Conservation (phyloP, 495 filamentous ascomycete species). For the Cudoniella acicularis region DNA sequence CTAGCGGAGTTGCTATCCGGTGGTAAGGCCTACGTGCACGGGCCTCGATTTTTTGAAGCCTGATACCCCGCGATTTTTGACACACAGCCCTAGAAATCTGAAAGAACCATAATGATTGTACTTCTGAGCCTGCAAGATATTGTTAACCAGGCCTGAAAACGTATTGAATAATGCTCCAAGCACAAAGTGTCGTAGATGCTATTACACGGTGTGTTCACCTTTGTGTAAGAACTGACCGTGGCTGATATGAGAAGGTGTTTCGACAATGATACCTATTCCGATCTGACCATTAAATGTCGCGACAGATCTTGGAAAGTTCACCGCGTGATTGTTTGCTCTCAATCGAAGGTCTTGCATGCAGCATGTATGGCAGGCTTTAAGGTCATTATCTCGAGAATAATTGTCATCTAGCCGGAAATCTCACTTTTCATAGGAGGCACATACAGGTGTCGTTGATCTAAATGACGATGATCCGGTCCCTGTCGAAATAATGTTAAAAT, state of each 20-base stretch:
- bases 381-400: neutral
- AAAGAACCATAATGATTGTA: no score
- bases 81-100: no score
- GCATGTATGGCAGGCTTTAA: slow-evolving; percentile 13
- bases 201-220: neutral
- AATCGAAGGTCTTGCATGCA: slow-evolving; percentile 15
- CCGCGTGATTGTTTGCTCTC: slow-evolving; percentile 15
- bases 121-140: neutral
- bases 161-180: neutral
- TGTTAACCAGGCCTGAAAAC: neutral
- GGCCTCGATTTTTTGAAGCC: no score
- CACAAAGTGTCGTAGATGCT: neutral
- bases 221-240: neutral
- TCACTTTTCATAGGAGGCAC: slow-evolving; percentile 5
- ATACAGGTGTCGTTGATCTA: slow-evolving; percentile 10
- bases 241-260: slow-evolving; percentile 2
- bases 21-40: no score
- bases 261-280: slow-evolving; percentile 11
- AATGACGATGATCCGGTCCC: slow-evolving; percentile 13
- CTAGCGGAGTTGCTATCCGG: no score
- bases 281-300: slow-evolving; percentile 14
- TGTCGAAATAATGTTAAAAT: slow-evolving; percentile 15
- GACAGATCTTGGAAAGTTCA: slow-evolving; percentile 20
- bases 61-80: no score
- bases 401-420: neutral